Conservation (phyloP, 345 rosid species). For the Jatropha curcas region DNA sequence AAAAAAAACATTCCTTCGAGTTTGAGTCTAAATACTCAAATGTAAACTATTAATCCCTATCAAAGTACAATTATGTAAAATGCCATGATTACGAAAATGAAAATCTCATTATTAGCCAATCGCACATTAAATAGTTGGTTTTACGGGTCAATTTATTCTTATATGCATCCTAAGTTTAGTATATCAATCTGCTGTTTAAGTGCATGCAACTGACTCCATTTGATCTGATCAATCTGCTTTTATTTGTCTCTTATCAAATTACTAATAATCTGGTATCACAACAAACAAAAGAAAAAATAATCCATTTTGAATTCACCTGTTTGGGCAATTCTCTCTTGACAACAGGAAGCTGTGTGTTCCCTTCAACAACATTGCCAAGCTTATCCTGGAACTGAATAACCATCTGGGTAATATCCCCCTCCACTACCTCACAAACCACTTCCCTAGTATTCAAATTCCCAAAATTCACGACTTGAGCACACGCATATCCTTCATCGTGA, state of each 20-base stretch:
- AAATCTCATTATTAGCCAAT: too few relatives aligned
- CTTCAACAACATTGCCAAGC: slow-evolving; percentile 94
- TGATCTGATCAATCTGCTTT: neutral
- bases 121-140: too few relatives aligned
- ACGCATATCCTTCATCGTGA: slow-evolving; percentile 92
- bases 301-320: slow-evolving; percentile 45
- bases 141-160: neutral
- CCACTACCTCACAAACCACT: slow-evolving; percentile 98
- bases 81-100: neutral
- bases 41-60: neutral
- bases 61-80: neutral
- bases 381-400: slow-evolving; percentile 85
- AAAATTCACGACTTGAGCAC: slow-evolving; percentile 96
- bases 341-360: slow-evolving; percentile 76
- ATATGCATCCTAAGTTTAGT: neutral
- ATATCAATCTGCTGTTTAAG: neutral
- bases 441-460: slow-evolving; percentile 92
- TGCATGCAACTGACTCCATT: neutral
- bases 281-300: slow-evolving; percentile 7
- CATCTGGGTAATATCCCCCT: slow-evolving; percentile 91
- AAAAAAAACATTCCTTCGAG: neutral
- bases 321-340: slow-evolving; percentile 83
- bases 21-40: neutral
- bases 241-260: neutral
- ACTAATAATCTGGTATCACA: neutral